Evolutionary conservation across 129 eudicot species (phyloP).

Genomic region (Scalesia atractyloides): DNA sequence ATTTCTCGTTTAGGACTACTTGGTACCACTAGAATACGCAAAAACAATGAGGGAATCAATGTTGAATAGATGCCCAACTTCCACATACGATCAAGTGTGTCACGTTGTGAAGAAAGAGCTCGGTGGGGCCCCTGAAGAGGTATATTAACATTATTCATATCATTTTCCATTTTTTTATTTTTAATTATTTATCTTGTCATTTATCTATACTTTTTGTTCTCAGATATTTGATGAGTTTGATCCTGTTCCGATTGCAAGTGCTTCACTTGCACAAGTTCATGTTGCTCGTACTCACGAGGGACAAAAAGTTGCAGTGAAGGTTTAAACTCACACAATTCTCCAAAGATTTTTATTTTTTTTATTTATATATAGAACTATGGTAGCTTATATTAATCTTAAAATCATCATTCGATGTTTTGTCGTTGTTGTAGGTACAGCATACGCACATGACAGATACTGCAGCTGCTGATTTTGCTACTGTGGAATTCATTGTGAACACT

Average conservation of each 20-base stretch:
- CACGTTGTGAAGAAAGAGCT: constrained; percentile 91
- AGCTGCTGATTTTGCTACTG: constrained; percentile 96
- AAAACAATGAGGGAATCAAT: constrained; percentile 84
- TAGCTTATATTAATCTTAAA: constrained; percentile 3
- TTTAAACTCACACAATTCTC: constrained; percentile 24
- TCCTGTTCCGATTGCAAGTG: constrained; percentile 96
- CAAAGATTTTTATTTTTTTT: background rate
- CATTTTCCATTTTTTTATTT: background rate
- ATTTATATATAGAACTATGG: background rate
- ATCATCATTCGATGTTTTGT: constrained; percentile 7
- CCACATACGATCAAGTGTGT: constrained; percentile 83
- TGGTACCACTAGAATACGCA: constrained; percentile 84
- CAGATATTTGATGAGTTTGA: constrained; percentile 84
- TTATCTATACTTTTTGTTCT: constrained; percentile 22
- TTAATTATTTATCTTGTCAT: background rate
- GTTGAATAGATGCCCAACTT: constrained; percentile 90
- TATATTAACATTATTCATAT: constrained; percentile 25
- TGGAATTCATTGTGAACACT: constrained; percentile 78
- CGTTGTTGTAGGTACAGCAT: constrained; percentile 71
- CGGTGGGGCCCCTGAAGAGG: constrained; percentile 90
- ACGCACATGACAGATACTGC: constrained; percentile 97
- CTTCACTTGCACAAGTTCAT: constrained; percentile 98
- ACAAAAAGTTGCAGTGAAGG: constrained; percentile 96
- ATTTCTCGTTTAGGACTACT: constrained; percentile 59
- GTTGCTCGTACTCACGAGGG: constrained; percentile 81